phyloP scores from a whole-genome alignment of 1,284 basidiomycete genomes.

The Boletus putidus region DNA sequence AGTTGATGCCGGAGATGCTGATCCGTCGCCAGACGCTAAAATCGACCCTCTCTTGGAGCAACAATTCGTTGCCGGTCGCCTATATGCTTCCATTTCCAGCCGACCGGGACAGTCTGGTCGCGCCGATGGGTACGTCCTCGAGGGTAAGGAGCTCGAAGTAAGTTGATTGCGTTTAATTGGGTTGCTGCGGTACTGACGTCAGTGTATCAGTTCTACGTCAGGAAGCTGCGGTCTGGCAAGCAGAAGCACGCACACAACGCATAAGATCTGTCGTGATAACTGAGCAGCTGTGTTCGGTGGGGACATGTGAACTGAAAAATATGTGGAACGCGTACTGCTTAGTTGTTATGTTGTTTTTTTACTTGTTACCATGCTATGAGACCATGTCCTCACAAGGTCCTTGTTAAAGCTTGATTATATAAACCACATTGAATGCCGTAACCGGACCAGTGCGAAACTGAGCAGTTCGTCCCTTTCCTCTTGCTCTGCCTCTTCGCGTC shows the following conservation, averaged over 20 bases:
- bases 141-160: conserved; percentile 96
- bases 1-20: background rate
- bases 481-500: conserved; percentile 39
- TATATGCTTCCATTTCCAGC: conserved; percentile 87
- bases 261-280: conserved; percentile 32
- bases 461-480: conserved; percentile 26
- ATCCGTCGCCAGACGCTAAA: conserved; percentile 67
- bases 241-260: conserved; percentile 81
- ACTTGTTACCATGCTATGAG: conserved; percentile 17
- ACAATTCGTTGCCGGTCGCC: conserved; percentile 85
- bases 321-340: conserved; percentile 7
- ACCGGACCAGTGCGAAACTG: conserved; percentile 32
- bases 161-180: conserved; percentile 24
- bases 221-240: conserved; percentile 90
- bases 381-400: conserved; percentile 6
- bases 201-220: conserved; percentile 78
- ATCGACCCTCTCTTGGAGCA: conserved; percentile 83
- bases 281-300: background rate
- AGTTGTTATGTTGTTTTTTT: conserved; percentile 14
- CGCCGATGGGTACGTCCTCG: conserved; percentile 92
- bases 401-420: conserved; percentile 27
- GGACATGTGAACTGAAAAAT: conserved; percentile 9
- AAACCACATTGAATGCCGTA: conserved; percentile 32
- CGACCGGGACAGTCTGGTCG: conserved; percentile 94
- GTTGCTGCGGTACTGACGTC: conserved; percentile 15